Evolutionary conservation across 163 green algal species (phyloP).

Genomic region (Coccomyxa subellipsoidea): DNA sequence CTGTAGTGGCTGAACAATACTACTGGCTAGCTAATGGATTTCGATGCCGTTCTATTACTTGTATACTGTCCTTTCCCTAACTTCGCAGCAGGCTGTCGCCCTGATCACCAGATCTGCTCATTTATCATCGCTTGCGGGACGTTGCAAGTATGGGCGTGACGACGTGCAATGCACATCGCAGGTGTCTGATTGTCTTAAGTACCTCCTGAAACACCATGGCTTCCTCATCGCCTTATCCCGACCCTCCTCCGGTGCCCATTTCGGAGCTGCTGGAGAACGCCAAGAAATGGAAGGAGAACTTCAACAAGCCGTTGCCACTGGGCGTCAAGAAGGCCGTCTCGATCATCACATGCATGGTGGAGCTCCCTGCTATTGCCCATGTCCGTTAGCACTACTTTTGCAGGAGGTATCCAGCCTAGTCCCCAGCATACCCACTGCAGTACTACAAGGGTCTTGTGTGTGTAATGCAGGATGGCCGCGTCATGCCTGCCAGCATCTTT

Average conservation of each 20-base stretch:
- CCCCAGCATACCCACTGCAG: too few relatives aligned
- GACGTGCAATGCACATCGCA: background rate
- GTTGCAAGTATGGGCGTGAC: too few relatives aligned
- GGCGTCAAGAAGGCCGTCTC: slow-evolving; percentile 5
- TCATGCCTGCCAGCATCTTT: slow-evolving; percentile 9
- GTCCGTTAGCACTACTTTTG: too few relatives aligned
- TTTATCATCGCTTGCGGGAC: background rate
- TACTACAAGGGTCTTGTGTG: too few relatives aligned
- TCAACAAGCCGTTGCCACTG: background rate
- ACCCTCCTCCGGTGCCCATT: background rate
- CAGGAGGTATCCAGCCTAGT: too few relatives aligned
- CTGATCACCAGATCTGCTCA: too few relatives aligned
- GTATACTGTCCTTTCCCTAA: too few relatives aligned
- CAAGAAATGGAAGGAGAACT: slow-evolving; percentile 2
- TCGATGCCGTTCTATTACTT: too few relatives aligned
- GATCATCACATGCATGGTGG: slow-evolving; percentile 8
- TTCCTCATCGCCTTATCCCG: slow-evolving; percentile 26
- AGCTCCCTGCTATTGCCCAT: background rate
- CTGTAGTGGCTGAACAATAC: too few relatives aligned
- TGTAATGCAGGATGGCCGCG: background rate
- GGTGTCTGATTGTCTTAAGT: background rate
- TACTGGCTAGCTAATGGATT: too few relatives aligned
- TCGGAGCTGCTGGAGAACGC: background rate
- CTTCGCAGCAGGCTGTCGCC: too few relatives aligned
- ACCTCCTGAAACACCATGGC: slow-evolving; percentile 12